Conservation (phyloP, 2,329 filamentous ascomycete genomes). For the Cephalotrichum gorgonifer region DNA sequence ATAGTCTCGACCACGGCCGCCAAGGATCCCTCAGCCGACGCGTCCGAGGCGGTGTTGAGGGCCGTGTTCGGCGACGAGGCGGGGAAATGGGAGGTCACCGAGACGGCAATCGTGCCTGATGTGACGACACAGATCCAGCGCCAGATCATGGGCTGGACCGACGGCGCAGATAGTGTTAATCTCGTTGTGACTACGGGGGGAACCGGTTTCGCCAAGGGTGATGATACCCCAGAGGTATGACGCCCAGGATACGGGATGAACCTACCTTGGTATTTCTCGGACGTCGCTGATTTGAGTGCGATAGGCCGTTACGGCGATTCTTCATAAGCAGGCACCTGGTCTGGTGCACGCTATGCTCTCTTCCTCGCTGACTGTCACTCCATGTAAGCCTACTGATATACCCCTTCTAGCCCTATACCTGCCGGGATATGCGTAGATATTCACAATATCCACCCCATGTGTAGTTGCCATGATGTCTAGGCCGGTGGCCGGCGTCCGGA, state of each 20-base stretch:
- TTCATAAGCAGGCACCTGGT: constrained; percentile 80
- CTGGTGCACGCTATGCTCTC: constrained; percentile 93
- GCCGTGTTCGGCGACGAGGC: constrained; percentile 57
- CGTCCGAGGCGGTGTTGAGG: constrained; percentile 55
- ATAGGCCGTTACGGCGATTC: constrained; percentile 65
- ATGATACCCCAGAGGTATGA: constrained; percentile 76
- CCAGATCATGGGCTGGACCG: constrained; percentile 62
- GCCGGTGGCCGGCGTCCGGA: constrained; percentile 78
- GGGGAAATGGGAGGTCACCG: constrained; percentile 60
- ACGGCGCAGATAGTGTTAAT: constrained; percentile 54
- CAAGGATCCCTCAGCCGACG: constrained; percentile 68
- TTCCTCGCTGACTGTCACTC: constrained; percentile 73
- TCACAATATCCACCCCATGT: constrained; percentile 14
- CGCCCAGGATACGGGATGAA: neutral
- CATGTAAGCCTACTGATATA: constrained; percentile 53
- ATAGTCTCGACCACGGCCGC: constrained; percentile 87
- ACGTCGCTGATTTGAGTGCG: neutral
- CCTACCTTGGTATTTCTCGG: constrained; percentile 4
- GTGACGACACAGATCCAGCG: constrained; percentile 63
- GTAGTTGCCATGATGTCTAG: constrained; percentile 93
- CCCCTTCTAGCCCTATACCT: no score
- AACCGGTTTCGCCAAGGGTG: constrained; percentile 79
- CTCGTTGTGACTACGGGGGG: constrained; percentile 83
- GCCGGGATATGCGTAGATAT: neutral
- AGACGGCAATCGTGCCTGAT: constrained; percentile 71